Percentiles rank a stretch among this genome's conserved stretches.
These are phyloP conservation scores for Psilocybe tampanensis DNA, from an alignment of 768 basidiomycete species.

Conservation along the genomic window DNA sequence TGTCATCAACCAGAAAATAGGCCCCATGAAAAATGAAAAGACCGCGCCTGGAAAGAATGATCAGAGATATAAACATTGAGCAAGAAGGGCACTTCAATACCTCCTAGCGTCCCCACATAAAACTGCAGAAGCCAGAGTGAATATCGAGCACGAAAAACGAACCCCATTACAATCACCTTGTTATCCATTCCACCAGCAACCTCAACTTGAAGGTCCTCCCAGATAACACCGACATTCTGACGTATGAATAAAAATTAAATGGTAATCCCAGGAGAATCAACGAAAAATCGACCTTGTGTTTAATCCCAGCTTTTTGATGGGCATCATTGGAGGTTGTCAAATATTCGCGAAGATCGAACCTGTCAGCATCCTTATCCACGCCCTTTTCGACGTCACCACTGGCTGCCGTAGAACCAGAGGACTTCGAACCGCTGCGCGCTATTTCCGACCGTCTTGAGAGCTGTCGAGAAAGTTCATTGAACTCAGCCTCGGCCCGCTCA, in stretches of 20 bases:
- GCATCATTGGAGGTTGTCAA: conserved; percentile 68
- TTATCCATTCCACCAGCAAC: conserved; percentile 55
- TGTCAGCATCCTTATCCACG: conserved; percentile 27
- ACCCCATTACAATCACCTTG: conserved; percentile 42
- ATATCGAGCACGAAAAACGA: background rate
- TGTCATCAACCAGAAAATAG: conserved; percentile 50
- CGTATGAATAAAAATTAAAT: background rate
- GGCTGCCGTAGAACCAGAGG: conserved; percentile 31
- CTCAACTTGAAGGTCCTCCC: conserved; percentile 69
- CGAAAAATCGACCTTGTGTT: conserved; percentile 50
- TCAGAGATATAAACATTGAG: too few species aligned
- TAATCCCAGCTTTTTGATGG: conserved; percentile 64
- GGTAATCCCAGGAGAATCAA: background rate
- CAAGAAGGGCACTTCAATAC: conserved; percentile 28
- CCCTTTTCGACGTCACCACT: conserved; percentile 45
- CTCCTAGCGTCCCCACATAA: conserved; percentile 61
- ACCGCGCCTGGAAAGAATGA: conserved; percentile 44
- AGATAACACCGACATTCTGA: conserved; percentile 71
- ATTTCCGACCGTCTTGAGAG: conserved; percentile 32
- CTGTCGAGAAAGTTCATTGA: conserved; percentile 55
- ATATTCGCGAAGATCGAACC: conserved; percentile 71
- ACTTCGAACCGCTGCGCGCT: conserved; percentile 19
- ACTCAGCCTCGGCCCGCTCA: conserved; percentile 51
- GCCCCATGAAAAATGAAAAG: conserved; percentile 52
- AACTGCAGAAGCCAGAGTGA: conserved; percentile 29